Evolutionary conservation across 2,329 filamentous ascomycete genomes (phyloP), one percentile per base, ranked within the genome.

Genomic region (Davidsoniella virescens): DNA sequence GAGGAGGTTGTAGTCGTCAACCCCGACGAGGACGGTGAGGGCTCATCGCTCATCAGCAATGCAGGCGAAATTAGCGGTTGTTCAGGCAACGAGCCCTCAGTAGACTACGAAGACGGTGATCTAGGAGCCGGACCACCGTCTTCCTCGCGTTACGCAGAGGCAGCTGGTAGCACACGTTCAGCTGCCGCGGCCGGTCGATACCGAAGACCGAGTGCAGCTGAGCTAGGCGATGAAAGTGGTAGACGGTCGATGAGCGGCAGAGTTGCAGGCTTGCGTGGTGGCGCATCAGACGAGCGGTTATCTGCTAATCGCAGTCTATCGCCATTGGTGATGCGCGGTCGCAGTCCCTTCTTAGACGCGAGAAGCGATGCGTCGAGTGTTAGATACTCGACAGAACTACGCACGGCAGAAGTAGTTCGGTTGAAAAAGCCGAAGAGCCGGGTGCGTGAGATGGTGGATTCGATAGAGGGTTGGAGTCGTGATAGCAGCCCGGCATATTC

Each of bases 361-460:
- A 53, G 20, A n/a, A 14, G 47, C 25, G 43, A 53, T 26, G 39
- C 41, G 38, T 50, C 47, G 6, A 50, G 47, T 26, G 17, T 50
- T 17, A 12, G 51, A 7, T 47, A 47, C 26, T 50, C 51, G 18
- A 47, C 42, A n/a, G 51, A 53, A 16, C 40, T 50, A 18, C 36
- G 37, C 45, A 70, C 67, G 17, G 73, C 72, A 3, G 65, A 74
- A 58, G 68, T 65, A n/a, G 63, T 75, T 47, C 61, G 60, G 40
- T 54, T 68, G 18, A 64, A 68, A 55, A 60, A 61, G 52, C 65
- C 69, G 8, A 59, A 63, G 55, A 69, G 69, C 12, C 60, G 67
- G 36, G 75, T 78, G 25, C 59, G 74, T 44, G 65, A 68, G 43
- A 75, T 78, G 72, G 72, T 78, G 38, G 67, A 77, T 57, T 68